These are phyloP conservation scores for Cardamine occulta DNA, from an alignment of 345 rosid genomes.

Conservation along the genomic window DNA sequence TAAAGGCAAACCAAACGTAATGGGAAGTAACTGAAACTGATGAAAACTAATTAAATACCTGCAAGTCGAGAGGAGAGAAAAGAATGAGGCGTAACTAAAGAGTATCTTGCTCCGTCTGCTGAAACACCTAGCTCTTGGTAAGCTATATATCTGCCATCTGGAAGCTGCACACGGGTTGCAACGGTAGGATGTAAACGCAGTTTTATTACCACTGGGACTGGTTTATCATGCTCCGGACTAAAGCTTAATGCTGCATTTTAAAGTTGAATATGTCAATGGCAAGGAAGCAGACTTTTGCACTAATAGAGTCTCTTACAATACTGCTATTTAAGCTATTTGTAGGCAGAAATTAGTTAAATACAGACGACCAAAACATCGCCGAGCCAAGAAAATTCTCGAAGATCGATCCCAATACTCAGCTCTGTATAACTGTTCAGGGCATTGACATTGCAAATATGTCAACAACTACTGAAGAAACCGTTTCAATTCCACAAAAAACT, in stretches of 20 bases:
- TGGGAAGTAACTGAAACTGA: slow-evolving; percentile 21
- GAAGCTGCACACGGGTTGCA: slow-evolving; percentile 69
- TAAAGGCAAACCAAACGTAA: slow-evolving; percentile 11
- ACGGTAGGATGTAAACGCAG: slow-evolving; percentile 68
- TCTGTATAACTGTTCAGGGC: not conserved
- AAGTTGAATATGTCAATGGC: slow-evolving; percentile 17
- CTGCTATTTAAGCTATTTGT: not conserved
- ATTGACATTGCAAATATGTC: not conserved
- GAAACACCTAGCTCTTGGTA: slow-evolving; percentile 76
- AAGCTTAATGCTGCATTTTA: slow-evolving; percentile 63
- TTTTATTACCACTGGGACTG: slow-evolving; percentile 45
- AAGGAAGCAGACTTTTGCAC: slow-evolving; percentile 12
- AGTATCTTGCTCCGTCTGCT: slow-evolving; percentile 70
- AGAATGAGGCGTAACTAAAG: slow-evolving; percentile 71
- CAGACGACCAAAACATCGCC: not conserved
- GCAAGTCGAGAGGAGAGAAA: slow-evolving; percentile 90
- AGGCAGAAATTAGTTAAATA: not conserved
- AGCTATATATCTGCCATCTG: slow-evolving; percentile 87
- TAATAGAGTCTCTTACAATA: not conserved
- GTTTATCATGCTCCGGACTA: slow-evolving; percentile 47
- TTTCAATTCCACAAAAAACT: not conserved
- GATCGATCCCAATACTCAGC: not conserved
- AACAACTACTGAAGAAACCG: not conserved
- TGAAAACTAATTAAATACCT: slow-evolving; percentile 47
- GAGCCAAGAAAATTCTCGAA: not conserved